Conservation (phyloP, 228 moss, liverwort and hornwort genomes). For the Sphagnum fallax region DNA sequence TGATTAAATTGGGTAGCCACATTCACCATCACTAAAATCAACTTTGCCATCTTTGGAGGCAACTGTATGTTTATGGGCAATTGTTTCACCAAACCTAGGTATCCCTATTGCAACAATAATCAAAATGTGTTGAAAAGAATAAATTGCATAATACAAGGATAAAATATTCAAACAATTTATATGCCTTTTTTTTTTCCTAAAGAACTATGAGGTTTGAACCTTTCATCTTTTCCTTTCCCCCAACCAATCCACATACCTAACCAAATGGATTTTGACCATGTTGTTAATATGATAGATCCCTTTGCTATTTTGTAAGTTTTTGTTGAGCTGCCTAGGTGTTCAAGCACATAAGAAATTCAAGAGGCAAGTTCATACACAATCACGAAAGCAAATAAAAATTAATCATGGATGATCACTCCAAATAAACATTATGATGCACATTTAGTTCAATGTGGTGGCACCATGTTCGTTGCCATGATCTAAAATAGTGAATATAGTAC, state of each 20-base stretch:
- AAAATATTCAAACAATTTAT: neutral
- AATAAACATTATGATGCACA: too few relatives aligned
- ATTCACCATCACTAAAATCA: constrained; percentile 34
- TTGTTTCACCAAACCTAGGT: constrained; percentile 4
- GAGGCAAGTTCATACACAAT: too few relatives aligned
- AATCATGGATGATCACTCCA: too few relatives aligned
- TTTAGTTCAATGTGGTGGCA: too few relatives aligned
- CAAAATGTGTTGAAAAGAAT: neutral
- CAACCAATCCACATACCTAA: neutral
- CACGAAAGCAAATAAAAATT: too few relatives aligned
- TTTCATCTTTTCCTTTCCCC: neutral
- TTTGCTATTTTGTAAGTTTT: constrained; percentile 38
- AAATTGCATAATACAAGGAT: neutral
- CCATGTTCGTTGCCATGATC: too few relatives aligned
- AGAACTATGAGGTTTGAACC: neutral
- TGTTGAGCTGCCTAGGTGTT: constrained; percentile 28
- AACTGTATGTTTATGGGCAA: constrained; percentile 14
- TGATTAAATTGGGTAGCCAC: constrained; percentile 30
- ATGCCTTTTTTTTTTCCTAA: too few relatives aligned
- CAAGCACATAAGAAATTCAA: too few relatives aligned
- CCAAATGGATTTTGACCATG: constrained; percentile 4
- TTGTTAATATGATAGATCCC: constrained; percentile 14
- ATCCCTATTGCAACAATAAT: constrained; percentile 1
- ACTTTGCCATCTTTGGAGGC: constrained; percentile 30
- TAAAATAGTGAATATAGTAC: constrained; percentile 7